phyloP scores from a whole-genome alignment of 768 basidiomycete genomes.

The Paxillus rubicundulus region DNA sequence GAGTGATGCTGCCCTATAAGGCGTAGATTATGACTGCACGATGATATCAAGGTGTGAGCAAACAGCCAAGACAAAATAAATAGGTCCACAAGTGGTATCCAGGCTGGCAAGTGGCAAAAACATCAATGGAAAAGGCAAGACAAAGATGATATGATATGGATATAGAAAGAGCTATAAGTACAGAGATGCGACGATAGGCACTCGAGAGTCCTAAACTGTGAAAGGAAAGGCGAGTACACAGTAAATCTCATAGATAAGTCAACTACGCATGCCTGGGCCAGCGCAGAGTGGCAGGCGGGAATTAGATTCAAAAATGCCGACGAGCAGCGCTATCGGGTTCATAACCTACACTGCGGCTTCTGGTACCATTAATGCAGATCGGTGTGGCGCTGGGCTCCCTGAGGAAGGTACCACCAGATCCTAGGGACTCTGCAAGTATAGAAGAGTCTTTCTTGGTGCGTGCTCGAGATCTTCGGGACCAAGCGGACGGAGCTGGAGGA shows the following conservation, averaged over 20 bases:
- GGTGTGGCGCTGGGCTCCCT: constrained; percentile 27
- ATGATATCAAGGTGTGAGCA: constrained; percentile 5
- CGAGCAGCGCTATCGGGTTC: constrained; percentile 13
- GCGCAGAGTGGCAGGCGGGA: not conserved
- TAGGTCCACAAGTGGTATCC: not conserved
- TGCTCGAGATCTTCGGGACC: constrained; percentile 15
- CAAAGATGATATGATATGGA: not conserved
- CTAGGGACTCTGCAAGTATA: constrained; percentile 4
- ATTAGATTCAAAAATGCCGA: constrained; percentile 14
- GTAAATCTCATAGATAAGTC: constrained; percentile 19
- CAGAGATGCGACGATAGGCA: constrained; percentile 17
- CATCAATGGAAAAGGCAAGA: not conserved
- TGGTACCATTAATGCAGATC: constrained; percentile 17
- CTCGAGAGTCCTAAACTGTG: not conserved
- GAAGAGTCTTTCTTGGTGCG: constrained; percentile 11
- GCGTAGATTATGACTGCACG: not conserved
- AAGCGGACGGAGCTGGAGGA: constrained; percentile 25
- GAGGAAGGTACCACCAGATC: constrained; percentile 21
- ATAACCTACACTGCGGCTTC: constrained; percentile 29
- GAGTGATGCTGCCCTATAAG: not conserved
- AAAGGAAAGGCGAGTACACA: constrained; percentile 1
- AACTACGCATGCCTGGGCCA: not conserved
- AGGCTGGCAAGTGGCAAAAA: not conserved
- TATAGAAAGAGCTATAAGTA: constrained; percentile 14
- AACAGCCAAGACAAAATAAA: not conserved